These are phyloP conservation scores for Trypanosoma cruzi DNA, from an alignment of 208 protist species.

Conservation along the genomic window DNA sequence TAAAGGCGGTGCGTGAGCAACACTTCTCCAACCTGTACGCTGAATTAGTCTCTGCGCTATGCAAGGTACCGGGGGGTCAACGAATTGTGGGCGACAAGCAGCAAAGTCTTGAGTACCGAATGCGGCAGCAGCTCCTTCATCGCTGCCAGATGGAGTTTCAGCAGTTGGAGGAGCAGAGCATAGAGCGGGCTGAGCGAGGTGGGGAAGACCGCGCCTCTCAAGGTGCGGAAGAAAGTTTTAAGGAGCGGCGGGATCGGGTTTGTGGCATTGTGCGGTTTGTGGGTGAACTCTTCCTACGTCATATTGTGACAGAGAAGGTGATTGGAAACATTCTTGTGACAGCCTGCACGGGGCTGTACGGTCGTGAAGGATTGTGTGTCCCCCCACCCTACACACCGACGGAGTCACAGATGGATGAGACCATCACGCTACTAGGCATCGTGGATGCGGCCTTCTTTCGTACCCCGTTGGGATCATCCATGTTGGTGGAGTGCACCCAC, in stretches of 20 bases:
- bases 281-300: constrained; percentile 70
- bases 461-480: constrained; percentile 33
- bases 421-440: constrained; percentile 54
- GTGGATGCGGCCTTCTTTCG: constrained; percentile 56
- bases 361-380: constrained; percentile 38
- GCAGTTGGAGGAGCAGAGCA: constrained; percentile 24
- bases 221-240: constrained; percentile 33
- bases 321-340: constrained; percentile 61
- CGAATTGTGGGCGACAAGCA: constrained; percentile 56
- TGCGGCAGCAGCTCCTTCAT: constrained; percentile 65
- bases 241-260: constrained; percentile 58
- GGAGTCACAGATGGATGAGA: constrained; percentile 69
- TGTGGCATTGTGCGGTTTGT: constrained; percentile 83
- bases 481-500: constrained; percentile 46
- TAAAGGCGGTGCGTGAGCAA: constrained; percentile 76
- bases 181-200: constrained; percentile 29
- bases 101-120: constrained; percentile 68
- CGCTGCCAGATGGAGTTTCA: constrained; percentile 74
- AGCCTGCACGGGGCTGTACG: constrained; percentile 43
- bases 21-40: constrained; percentile 78
- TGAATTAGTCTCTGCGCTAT: constrained; percentile 66
- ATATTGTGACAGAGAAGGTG: constrained; percentile 61
- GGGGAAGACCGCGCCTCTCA: constrained; percentile 26
- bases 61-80: constrained; percentile 59
- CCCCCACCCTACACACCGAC: constrained; percentile 69